Base-by-base conservation (phyloP, 164 flowering plant species). In the Vitis labrusca region DNA sequence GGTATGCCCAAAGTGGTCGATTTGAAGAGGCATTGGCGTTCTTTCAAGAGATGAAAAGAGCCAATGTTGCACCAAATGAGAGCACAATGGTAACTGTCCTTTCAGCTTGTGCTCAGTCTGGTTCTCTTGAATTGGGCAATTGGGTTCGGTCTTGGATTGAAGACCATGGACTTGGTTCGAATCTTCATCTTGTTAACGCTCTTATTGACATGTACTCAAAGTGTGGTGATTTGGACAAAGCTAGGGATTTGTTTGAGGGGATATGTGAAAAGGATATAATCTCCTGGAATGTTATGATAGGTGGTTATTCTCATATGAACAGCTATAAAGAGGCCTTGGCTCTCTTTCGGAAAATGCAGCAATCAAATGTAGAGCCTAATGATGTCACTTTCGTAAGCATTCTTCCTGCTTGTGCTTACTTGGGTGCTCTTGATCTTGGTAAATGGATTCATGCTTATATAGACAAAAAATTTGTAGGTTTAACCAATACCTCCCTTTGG, bases 281-380 rank as follows among this genome's bases (percentile, higher is more conserved):
- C 57, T 84, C 93, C 2, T 91, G 93, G 97, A 89, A 91, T 73
- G 88, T 81, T 50, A 86, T 91, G 94, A 89, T 89, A 57, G 91
- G 91, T 62, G 94, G 94, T 8, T 89, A 85, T 61, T 76, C 85
- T 48, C 86, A 82, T 66, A 64, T 30, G 77, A 78, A 79, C 68
- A 47, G 23, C 16, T 82, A 82, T 56, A 87, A 82, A 71, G 91
- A 91, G 70, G 89, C 94, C 11, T 73, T 91, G 64, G 63, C 50
- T 66, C 67, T 88, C 1, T 91, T 91, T 70, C 71, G 77, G 70
- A 61, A 65, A 70, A 88, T 91, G 94, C 84, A 80, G 66, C 32
- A 69, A 62, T 77, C 81, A 37, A 66, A 77, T 57, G 66, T 68
- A 51, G 82, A 79, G 63, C 93, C 97, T 9, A 91, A 84, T 68